phyloP scores from a whole-genome alignment of 106 monocot genomes.

The Gastrodia elata region DNA sequence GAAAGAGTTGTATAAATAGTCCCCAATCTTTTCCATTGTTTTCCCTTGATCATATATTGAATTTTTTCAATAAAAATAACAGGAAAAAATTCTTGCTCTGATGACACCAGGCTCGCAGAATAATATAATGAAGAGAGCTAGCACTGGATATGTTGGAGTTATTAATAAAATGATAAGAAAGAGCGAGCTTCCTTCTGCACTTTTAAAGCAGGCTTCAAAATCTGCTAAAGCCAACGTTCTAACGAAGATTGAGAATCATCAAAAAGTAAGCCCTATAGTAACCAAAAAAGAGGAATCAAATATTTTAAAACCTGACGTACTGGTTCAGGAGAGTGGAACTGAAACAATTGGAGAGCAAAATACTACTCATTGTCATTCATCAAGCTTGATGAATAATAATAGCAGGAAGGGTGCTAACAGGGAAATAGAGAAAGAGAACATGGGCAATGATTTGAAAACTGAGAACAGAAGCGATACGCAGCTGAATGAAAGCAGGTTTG shows the following conservation, averaged over 20 bases:
- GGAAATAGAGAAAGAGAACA: background rate
- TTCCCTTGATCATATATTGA: background rate
- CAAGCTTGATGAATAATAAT: background rate
- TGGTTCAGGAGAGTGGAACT: background rate
- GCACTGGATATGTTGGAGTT: background rate
- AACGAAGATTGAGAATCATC: background rate
- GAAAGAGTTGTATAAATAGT: background rate
- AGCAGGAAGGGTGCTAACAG: background rate
- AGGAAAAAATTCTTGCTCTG: constrained; percentile 1
- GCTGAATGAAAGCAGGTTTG: background rate
- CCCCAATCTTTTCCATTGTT: background rate
- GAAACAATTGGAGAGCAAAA: background rate
- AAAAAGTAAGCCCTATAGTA: background rate
- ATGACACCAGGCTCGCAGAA: background rate
- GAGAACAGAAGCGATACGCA: background rate
- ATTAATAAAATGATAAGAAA: background rate
- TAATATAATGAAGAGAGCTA: background rate
- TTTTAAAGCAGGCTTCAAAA: background rate
- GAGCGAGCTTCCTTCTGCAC: background rate
- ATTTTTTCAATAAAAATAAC: background rate
- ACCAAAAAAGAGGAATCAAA: background rate
- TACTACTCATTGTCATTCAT: background rate
- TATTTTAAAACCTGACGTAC: background rate
- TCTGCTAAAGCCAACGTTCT: background rate
- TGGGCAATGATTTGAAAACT: background rate